Evolutionary conservation across 306 rosid genomes (phyloP), one percentile per base, ranked within the genome.

Genomic region (Crotalaria pallida): DNA sequence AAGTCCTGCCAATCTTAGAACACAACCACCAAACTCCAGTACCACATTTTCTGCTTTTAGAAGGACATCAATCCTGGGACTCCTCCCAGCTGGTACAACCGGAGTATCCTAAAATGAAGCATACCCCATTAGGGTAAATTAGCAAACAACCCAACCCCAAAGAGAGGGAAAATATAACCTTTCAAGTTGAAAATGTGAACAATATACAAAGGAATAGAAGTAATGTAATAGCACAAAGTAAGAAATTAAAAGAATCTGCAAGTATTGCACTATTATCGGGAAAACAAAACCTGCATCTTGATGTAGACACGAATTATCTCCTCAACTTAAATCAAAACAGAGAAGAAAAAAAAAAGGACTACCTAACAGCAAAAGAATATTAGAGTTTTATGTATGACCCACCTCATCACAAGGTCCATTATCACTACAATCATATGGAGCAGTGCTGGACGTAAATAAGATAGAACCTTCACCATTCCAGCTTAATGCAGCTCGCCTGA

Each of bases 391-490:
- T 56, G 67, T 65, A 72, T 71, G 33, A 59, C 78, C 45, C 69
- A 92, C 97, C 91, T 91, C 99, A 75, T 91, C 81, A 67, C 99
- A 94, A 43, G 75, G 78, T 71, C 99, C 95, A 75, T 94, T 94
- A 56, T 94, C 87, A 2, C 78, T 81, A 73, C 99, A 79, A 75
- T 88, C 96, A 75, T 88, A 94, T 4, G 91, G 95, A 11, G 99
- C 99, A 75, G 99, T 87, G 69, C 97, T 90, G 71, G 99, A 94
- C 33, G 99, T 91, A 69, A 85, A 94, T 63, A 94, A 72, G 50
- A 94, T 86, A 64, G 95, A 80, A 61, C 99, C 97, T 82, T 94
- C 95, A 12, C 96, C 92, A 36, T 81, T 85, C 96, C 99, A 94
- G 79, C 83, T 76, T 63, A 67, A 71, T 24, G 86, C 85, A 67